Conservation (phyloP, 2,329 filamentous ascomycete species). For the Hypoxylon rubiginosum region DNA sequence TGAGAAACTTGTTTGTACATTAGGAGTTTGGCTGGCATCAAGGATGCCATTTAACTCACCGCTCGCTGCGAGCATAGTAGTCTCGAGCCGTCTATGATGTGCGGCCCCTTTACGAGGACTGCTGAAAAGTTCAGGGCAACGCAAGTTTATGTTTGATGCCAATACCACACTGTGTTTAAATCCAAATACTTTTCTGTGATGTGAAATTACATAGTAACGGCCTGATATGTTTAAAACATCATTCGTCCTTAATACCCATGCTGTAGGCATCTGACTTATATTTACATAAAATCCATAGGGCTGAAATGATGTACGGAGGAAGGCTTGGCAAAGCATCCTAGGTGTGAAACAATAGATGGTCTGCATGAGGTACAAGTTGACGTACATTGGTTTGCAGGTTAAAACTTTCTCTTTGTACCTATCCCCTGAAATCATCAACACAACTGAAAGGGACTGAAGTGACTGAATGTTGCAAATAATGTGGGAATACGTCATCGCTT, state of each 20-base stretch:
- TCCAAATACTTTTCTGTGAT: not conserved
- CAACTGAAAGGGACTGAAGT: not conserved
- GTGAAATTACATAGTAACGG: not conserved
- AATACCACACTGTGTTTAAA: constrained; percentile 5
- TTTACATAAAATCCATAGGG: constrained; percentile 14
- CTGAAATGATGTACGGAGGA: constrained; percentile 12
- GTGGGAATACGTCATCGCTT: constrained; percentile 27
- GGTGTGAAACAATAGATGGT: not conserved
- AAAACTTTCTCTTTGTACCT: not conserved
- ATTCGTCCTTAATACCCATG: not conserved
- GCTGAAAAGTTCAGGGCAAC: constrained; percentile 20
- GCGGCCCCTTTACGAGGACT: constrained; percentile 11
- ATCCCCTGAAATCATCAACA: not conserved
- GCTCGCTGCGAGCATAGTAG: constrained; percentile 28
- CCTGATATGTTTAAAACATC: not conserved
- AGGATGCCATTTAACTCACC: constrained; percentile 20
- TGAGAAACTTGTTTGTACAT: constrained; percentile 26
- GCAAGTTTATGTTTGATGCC: constrained; percentile 20
- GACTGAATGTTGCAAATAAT: not conserved
- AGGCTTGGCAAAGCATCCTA: constrained; percentile 11
- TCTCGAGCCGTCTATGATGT: constrained; percentile 11
- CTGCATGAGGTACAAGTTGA: not conserved
- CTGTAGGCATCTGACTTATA: not conserved
- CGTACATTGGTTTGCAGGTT: not conserved
- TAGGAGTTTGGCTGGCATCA: constrained; percentile 33